Base-by-base conservation (phyloP, 257 asterid species). In the Plantago major region DNA sequence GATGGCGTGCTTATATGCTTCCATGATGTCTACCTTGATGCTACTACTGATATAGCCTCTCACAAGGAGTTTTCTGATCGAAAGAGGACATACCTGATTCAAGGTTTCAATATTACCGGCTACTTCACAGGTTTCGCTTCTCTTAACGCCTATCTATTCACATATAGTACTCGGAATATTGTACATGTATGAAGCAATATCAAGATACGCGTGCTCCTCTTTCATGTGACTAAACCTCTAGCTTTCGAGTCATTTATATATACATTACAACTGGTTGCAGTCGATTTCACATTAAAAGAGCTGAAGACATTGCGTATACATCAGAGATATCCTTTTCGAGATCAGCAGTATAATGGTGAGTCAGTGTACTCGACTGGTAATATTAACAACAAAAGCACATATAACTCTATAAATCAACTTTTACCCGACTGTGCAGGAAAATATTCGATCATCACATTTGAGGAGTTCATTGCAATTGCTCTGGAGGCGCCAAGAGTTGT, bases 261-360 rank as follows among this genome's bases (percentile, higher is more conserved):
- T 4, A 33, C 40, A 33, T 33, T 30, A 30, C 18, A 40, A 30
- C 58, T 45, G 11, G 22, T 33, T 79, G 71, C 81, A 90, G 98
- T 86, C 79, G 98, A 91, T 73, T 88, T 91, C 80, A 91, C 94
- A 33, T 77, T 88, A 45, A 68, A 84, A 42, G 96, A 91, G 74
- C 72, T 91, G 58, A 82, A 84, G 80, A 63, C 86, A 28, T 61
- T 91, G 77, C 76, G 82, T 8, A 79, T 81, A 71, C 88, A 84
- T 73, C 98, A 91, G 79, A 88, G 98, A 65, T 86, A 51, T 62
- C 19, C 81, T 56, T 91, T 79, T 70, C 84, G 98, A 56, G 96
- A 91, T 77, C 94, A 79, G 67, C 92, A 86, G 68, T 75, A 88
- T 67, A 88, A 88, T 58, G 94, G 98, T 88, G 44, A 75, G 88